Conservation (phyloP, 495 filamentous ascomycete genomes). For the Annulohypoxylon bovei region DNA sequence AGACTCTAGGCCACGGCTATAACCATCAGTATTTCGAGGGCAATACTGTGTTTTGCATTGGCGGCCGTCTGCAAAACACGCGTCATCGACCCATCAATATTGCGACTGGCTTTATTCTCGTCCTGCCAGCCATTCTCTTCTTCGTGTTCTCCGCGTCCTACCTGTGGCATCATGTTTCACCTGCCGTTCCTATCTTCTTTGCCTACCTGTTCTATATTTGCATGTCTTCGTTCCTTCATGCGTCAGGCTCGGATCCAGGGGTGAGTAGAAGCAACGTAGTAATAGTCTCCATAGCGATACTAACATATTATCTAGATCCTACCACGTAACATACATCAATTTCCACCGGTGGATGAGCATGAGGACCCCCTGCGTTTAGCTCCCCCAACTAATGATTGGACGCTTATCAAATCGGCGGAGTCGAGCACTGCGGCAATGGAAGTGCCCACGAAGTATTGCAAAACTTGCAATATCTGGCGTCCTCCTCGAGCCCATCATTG, state of each 20-base stretch:
- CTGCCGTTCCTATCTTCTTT: constrained; percentile 90
- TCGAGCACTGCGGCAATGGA: constrained; percentile 86
- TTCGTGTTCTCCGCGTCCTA: constrained; percentile 88
- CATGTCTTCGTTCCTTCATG: constrained; percentile 92
- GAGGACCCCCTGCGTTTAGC: constrained; percentile 82
- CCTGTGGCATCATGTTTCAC: constrained; percentile 90
- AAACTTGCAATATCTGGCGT: constrained; percentile 95
- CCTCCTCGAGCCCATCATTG: constrained; percentile 96
- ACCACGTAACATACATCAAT: constrained; percentile 77
- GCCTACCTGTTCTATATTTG: constrained; percentile 90
- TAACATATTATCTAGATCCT: constrained; percentile 69
- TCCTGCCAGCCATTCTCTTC: constrained; percentile 82
- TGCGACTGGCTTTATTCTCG: constrained; percentile 79
- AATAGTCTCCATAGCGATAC: not conserved
- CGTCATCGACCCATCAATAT: constrained; percentile 91
- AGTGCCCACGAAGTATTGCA: constrained; percentile 97
- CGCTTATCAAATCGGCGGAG: constrained; percentile 81
- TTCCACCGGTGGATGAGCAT: constrained; percentile 65
- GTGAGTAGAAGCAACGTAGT: constrained; percentile 63
- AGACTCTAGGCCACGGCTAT: constrained; percentile 62
- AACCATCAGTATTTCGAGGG: constrained; percentile 94
- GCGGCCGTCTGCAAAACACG: constrained; percentile 88
- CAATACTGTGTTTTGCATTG: constrained; percentile 87
- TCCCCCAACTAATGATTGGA: constrained; percentile 90
- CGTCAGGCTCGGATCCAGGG: constrained; percentile 89